These are phyloP conservation scores for Hygrophorus pudorinus DNA, from an alignment of 768 basidiomycete species.

Conservation along the genomic window DNA sequence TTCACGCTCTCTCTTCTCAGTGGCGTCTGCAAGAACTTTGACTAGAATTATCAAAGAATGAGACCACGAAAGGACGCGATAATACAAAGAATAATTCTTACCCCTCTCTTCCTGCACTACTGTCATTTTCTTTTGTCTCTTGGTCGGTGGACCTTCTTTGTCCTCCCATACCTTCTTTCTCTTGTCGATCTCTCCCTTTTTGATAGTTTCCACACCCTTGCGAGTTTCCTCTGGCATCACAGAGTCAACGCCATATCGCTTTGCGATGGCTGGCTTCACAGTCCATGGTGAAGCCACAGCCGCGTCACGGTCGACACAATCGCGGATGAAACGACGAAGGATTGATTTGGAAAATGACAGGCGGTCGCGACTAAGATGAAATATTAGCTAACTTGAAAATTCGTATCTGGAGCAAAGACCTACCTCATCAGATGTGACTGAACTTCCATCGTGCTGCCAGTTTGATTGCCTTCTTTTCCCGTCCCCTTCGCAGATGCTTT, in stretches of 20 bases:
- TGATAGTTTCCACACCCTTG: conserved; percentile 67
- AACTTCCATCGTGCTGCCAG: conserved; percentile 77
- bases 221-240: conserved; percentile 82
- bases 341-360: conserved; percentile 96
- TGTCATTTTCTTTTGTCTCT: conserved; percentile 74
- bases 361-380: conserved; percentile 70
- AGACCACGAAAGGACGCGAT: conserved; percentile 2
- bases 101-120: conserved; percentile 70
- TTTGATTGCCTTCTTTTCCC: conserved; percentile 49
- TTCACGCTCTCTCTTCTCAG: conserved; percentile 62
- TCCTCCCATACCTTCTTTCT: conserved; percentile 87
- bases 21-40: conserved; percentile 20
- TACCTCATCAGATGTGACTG: conserved; percentile 74
- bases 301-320: conserved; percentile 88
- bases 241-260: conserved; percentile 74
- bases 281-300: conserved; percentile 94
- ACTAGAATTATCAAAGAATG: conserved; percentile 16
- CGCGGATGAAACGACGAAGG: conserved; percentile 89
- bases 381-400: conserved; percentile 2
- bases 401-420: conserved; percentile 11
- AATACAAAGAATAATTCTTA: conserved; percentile 17
- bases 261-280: conserved; percentile 79
- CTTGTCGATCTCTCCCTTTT: conserved; percentile 87
- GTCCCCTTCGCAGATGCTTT: conserved; percentile 44
- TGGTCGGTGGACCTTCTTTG: conserved; percentile 71